These are phyloP conservation scores for Pseudogymnoascus sp. DNA, from an alignment of 2,329 filamentous ascomycete genomes.

Conservation along the genomic window DNA sequence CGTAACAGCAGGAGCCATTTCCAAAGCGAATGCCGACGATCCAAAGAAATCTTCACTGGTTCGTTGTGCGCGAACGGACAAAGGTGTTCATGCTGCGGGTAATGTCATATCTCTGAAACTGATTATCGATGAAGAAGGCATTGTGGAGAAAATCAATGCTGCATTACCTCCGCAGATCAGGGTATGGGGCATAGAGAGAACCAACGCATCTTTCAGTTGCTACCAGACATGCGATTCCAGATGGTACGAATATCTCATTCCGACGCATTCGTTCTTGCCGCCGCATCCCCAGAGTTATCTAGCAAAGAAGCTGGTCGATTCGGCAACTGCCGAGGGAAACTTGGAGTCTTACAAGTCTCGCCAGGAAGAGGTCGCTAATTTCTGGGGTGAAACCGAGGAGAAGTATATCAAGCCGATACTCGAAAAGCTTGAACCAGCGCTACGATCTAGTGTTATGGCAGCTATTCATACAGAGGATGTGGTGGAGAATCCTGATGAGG, in stretches of 20 bases:
- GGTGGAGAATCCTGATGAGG: constrained; percentile 21
- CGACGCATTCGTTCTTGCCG: constrained; percentile 83
- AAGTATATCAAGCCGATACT: constrained; percentile 66
- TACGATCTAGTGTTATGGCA: constrained; percentile 53
- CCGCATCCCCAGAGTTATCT: constrained; percentile 84
- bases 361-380: constrained; percentile 69
- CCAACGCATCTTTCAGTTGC: constrained; percentile 84
- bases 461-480: constrained; percentile 43
- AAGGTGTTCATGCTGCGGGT: constrained; percentile 91
- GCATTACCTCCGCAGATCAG: constrained; percentile 80
- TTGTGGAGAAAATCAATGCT: constrained; percentile 85
- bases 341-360: constrained; percentile 58
- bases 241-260: constrained; percentile 96
- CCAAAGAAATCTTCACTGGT: constrained; percentile 93
- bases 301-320: constrained; percentile 71
- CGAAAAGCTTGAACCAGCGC: constrained; percentile 52
- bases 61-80: constrained; percentile 90
- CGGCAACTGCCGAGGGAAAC: constrained; percentile 64
- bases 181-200: constrained; percentile 86
- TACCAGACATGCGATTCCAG: constrained; percentile 92
- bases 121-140: constrained; percentile 82
- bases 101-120: constrained; percentile 94
- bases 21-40: constrained; percentile 92
- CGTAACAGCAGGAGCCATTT: constrained; percentile 83
- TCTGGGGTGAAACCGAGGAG: constrained; percentile 77